These are phyloP conservation scores for Phaeodactylum tricornutum DNA, from an alignment of 108 stramenopile species.

Conservation along the genomic window DNA sequence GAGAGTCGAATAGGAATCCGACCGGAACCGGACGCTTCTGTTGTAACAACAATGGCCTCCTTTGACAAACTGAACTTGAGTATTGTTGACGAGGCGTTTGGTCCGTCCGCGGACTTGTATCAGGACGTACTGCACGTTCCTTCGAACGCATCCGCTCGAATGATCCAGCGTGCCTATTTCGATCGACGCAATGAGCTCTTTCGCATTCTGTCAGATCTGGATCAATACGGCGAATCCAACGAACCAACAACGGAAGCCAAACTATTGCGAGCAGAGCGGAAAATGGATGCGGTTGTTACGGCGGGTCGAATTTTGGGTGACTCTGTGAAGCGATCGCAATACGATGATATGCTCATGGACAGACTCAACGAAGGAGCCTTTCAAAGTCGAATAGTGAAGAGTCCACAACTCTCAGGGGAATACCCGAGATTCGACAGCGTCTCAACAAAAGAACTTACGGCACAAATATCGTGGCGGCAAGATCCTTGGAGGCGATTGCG, in stretches of 20 bases:
- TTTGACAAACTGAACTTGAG: conserved; percentile 18
- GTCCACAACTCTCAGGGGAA: too few species aligned
- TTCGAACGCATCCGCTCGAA: conserved; percentile 17
- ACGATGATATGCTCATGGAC: conserved; percentile 26
- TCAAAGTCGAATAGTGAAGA: too few species aligned
- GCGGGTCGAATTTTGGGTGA: conserved; percentile 36
- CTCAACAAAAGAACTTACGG: too few species aligned
- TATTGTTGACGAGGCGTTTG: conserved; percentile 33
- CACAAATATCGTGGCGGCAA: too few species aligned
- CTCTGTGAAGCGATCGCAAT: conserved; percentile 17
- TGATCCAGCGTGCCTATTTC: conserved; percentile 43
- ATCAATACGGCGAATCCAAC: conserved; percentile 11
- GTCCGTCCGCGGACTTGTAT: conserved; percentile 36
- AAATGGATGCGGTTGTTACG: conserved; percentile 44
- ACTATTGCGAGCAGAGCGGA: conserved; percentile 21
- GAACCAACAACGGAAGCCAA: conserved; percentile 2
- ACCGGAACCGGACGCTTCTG: too few species aligned
- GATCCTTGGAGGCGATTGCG: too few species aligned
- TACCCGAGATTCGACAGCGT: too few species aligned
- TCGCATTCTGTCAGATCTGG: conserved; percentile 13
- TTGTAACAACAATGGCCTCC: too few species aligned
- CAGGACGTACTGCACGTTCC: conserved; percentile 23
- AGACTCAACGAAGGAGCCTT: too few species aligned
- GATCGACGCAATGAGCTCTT: conserved; percentile 44
- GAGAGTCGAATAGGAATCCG: too few species aligned